Conservation (phyloP, 306 rosid species). For the Hylodesmum podocarpum region DNA sequence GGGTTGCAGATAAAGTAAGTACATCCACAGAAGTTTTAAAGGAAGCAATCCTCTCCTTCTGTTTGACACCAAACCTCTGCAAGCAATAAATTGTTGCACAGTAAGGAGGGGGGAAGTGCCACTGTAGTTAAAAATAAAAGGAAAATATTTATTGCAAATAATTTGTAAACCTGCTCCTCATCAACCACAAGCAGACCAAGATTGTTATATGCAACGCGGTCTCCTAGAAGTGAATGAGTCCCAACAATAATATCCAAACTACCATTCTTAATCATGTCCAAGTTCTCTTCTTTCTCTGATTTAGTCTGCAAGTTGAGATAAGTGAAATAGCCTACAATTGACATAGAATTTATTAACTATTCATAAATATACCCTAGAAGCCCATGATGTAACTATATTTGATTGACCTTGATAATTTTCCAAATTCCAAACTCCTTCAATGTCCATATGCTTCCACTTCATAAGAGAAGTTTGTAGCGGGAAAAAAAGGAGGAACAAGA, state of each 20-base stretch:
- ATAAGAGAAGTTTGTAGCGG: neutral
- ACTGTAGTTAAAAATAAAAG: constrained; percentile 25
- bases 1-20: constrained; percentile 93
- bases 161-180: constrained; percentile 83
- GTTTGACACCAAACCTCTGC: constrained; percentile 98
- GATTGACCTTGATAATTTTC: constrained; percentile 19
- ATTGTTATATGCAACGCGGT: constrained; percentile 81
- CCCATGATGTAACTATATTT: constrained; percentile 5
- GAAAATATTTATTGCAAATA: constrained; percentile 30
- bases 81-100: constrained; percentile 29
- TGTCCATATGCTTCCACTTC: neutral
- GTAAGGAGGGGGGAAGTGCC: constrained; percentile 3
- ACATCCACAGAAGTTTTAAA: constrained; percentile 93
- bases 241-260: constrained; percentile 81
- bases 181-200: constrained; percentile 94
- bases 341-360: constrained; percentile 7
- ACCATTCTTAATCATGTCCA: constrained; percentile 76
- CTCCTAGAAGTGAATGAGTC: constrained; percentile 96
- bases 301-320: constrained; percentile 64
- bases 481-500: neutral
- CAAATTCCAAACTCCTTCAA: constrained; percentile 12
- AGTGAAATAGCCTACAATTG: constrained; percentile 41
- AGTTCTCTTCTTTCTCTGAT: constrained; percentile 75
- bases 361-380: constrained; percentile 26
- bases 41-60: constrained; percentile 94